Evolutionary conservation across 176 grass and related monocot species (phyloP), one percentile per base, ranked within the genome.

Genomic region (Panicum miliaceum): DNA sequence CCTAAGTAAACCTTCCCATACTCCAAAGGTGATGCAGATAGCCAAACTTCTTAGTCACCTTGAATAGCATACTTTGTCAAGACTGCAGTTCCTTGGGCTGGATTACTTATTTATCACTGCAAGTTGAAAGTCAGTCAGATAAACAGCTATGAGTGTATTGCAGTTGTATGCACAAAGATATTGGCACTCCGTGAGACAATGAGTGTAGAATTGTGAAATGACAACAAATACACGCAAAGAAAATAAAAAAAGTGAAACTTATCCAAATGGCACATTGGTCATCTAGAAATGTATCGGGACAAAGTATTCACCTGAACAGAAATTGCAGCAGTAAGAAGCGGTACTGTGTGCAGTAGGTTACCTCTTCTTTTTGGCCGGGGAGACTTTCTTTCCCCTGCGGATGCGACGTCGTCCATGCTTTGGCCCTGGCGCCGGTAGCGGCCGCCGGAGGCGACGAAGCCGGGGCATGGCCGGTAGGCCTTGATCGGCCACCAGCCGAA

Each of bases 401-500:
- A 91, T 18, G 89, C 90, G 14, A 95, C 96, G 51, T 98, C 93
- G 34, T 98, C 96, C 91, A 98, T 95, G 91, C 89, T 98, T 52
- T 98, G 96, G 4, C 93, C 93, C 43, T 88, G 88, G 42, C 93
- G 91, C 60, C 85, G 83, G 77, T 98, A 98, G 26, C 96, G 85
- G n/a, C 93, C 93, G 8, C 96, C 96, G 36, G 96, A 89, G 0
- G 91, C 88, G 19, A 94, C 81, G 69, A 94, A 96, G 61, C 88
- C 88, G 0, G 96, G 96, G 83, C 96, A 98, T 11, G 96, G 96
- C 16, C 96, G 81, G 77, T 88, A 99, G 4, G 93, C 96, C 86
- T 99, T 99, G 85, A 96, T 99, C 0, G 93, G 93, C 93, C 91
- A 99, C 96, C 93, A 99, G 57, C 96, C 88, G 9, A 99, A 94